Conservation (phyloP, 495 filamentous ascomycete species). For the Alectoria sarmentosa region DNA sequence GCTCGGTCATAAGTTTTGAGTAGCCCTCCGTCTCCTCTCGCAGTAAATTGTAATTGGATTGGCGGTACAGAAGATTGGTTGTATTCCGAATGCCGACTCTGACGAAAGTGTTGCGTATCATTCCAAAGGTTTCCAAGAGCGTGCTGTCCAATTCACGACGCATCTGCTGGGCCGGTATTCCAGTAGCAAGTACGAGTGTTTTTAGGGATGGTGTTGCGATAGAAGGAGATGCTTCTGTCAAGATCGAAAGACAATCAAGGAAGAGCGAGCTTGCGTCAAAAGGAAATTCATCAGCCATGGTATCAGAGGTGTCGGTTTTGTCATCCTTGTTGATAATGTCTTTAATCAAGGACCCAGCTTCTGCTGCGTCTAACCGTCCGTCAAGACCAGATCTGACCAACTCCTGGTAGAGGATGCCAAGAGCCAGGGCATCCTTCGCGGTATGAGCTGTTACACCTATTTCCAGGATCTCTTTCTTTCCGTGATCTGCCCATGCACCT, state of each 20-base stretch:
- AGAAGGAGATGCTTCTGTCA: constrained; percentile 59
- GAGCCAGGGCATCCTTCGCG: constrained; percentile 55
- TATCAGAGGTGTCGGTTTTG: constrained; percentile 33
- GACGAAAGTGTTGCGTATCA: constrained; percentile 81
- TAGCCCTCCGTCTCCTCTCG: constrained; percentile 96
- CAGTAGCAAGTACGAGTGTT: constrained; percentile 59
- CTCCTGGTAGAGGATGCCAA: constrained; percentile 78
- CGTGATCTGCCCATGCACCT: constrained; percentile 43
- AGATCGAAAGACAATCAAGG: constrained; percentile 70
- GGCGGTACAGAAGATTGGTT: constrained; percentile 87
- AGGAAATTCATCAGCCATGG: constrained; percentile 28
- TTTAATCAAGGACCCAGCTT: constrained; percentile 65
- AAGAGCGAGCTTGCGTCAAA: constrained; percentile 66
- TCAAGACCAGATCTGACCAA: constrained; percentile 66
- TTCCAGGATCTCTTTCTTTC: constrained; percentile 41
- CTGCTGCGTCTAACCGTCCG: constrained; percentile 52
- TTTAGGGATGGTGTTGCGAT: constrained; percentile 35
- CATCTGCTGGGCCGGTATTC: constrained; percentile 63
- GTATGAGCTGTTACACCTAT: constrained; percentile 46
- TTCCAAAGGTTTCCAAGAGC: constrained; percentile 61
- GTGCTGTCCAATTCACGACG: constrained; percentile 75
- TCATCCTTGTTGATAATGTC: constrained; percentile 59
- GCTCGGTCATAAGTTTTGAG: constrained; percentile 78
- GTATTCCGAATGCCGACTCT: constrained; percentile 77
- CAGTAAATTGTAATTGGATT: constrained; percentile 92